Evolutionary conservation across 23 red algal species (phyloP).

Genomic region (Gracilariopsis chorda): DNA sequence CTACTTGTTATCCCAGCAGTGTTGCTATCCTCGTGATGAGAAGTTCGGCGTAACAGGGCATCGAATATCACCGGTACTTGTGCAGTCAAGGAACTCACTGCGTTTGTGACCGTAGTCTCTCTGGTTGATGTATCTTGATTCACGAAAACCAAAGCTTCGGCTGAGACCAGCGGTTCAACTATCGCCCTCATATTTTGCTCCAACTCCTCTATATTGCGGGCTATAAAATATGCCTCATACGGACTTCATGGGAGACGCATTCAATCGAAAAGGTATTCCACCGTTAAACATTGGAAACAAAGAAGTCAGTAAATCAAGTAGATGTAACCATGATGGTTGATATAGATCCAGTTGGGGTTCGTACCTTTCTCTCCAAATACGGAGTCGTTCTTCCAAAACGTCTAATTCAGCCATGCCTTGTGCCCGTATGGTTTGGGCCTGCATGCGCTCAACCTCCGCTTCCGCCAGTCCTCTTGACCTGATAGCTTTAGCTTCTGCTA

Average conservation of each 20-base stretch:
- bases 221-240: background rate
- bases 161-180: background rate
- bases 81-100: background rate
- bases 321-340: too few species aligned
- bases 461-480: conserved; percentile 10
- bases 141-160: background rate
- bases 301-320: too few species aligned
- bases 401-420: conserved; percentile 4
- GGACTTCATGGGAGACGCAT: too few species aligned
- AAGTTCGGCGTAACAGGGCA: background rate
- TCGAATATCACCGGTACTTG: background rate
- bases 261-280: too few species aligned
- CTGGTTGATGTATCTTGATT: background rate
- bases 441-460: background rate
- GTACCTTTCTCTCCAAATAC: background rate
- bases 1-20: too few species aligned
- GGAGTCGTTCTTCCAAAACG: background rate
- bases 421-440: background rate
- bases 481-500: conserved; percentile 53
- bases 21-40: too few species aligned
- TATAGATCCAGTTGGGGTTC: too few species aligned
- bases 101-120: background rate
- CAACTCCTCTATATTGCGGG: background rate
- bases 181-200: background rate
- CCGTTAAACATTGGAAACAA: too few species aligned